Percentiles rank a stretch among this genome's conserved stretches.
Conservation (phyloP, 2,329 filamentous ascomycete genomes). For the Cadophora gregata region DNA sequence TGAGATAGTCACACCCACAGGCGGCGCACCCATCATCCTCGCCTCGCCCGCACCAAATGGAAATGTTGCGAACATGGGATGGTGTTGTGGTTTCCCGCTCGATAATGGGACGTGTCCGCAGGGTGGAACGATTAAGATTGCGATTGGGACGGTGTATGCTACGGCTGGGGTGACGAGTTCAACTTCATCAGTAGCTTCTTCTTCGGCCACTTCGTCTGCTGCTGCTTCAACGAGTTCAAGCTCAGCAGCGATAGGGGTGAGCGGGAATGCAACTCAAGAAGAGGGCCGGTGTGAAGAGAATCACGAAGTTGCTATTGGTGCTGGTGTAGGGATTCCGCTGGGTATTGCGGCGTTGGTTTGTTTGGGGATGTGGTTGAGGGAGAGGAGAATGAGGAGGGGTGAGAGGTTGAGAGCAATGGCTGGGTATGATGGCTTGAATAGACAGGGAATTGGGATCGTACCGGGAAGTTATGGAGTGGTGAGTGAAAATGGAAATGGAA, state of each 20-base stretch:
- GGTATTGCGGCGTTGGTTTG: constrained; percentile 6
- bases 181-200: background rate
- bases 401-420: background rate
- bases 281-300: constrained; percentile 1
- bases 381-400: constrained; percentile 2
- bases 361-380: constrained; percentile 18
- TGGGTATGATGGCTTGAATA: background rate
- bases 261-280: background rate
- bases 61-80: constrained; percentile 1
- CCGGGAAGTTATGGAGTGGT: background rate
- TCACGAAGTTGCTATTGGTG: constrained; percentile 17
- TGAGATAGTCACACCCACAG: background rate
- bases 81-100: constrained; percentile 19
- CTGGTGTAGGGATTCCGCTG: constrained; percentile 12
- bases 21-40: background rate
- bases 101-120: constrained; percentile 15
- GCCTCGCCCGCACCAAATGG: background rate
- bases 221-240: background rate
- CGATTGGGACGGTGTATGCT: constrained; percentile 12
- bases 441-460: background rate
- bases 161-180: background rate
- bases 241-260: background rate
- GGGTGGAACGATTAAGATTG: background rate
- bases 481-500: too few species aligned
- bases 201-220: background rate